Percentiles rank a stretch among this genome's conserved stretches.
Evolutionary conservation across 2,329 filamentous ascomycete genomes (phyloP).

Genomic region (Fusarium sambucinum): DNA sequence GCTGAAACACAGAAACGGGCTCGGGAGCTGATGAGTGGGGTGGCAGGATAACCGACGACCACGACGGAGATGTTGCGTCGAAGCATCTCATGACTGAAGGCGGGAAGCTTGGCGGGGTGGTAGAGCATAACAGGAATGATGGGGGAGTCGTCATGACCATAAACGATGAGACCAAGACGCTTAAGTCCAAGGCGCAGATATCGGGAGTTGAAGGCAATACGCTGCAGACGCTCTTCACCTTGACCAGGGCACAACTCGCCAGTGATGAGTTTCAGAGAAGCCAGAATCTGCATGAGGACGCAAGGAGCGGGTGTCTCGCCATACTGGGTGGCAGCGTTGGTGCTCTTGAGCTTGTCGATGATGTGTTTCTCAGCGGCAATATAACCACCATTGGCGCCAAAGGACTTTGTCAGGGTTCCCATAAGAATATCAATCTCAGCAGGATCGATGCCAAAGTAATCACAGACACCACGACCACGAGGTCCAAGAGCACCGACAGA

Average conservation of each 20-base stretch:
- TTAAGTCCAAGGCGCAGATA: conserved; percentile 98
- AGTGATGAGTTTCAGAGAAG: conserved; percentile 87
- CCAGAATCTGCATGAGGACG: conserved; percentile 90
- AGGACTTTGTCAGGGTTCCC: conserved; percentile 98
- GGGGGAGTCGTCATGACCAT: conserved; percentile 96
- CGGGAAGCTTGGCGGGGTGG: conserved; percentile 98
- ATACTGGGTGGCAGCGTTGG: conserved; percentile 87
- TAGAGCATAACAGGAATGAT: conserved; percentile 96
- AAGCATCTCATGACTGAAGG: conserved; percentile 98
- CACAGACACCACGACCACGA: conserved; percentile 90
- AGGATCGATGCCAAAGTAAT: conserved; percentile 94
- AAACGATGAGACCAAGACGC: conserved; percentile 95
- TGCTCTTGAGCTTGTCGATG: conserved; percentile 89
- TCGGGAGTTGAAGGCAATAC: conserved; percentile 97
- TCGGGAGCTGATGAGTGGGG: conserved; percentile 92
- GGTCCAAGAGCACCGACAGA: conserved; percentile 94
- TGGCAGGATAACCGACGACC: conserved; percentile 96
- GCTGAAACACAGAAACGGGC: conserved; percentile 96
- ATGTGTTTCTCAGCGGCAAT: conserved; percentile 89
- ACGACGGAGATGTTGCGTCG: conserved; percentile 98
- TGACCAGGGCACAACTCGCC: conserved; percentile 91
- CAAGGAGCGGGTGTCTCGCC: conserved; percentile 90
- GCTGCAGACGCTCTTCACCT: conserved; percentile 93
- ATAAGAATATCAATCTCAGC: conserved; percentile 93
- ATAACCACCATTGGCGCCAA: conserved; percentile 97